Conservation (phyloP, 345 rosid species). For the Eucalyptus rudis region DNA sequence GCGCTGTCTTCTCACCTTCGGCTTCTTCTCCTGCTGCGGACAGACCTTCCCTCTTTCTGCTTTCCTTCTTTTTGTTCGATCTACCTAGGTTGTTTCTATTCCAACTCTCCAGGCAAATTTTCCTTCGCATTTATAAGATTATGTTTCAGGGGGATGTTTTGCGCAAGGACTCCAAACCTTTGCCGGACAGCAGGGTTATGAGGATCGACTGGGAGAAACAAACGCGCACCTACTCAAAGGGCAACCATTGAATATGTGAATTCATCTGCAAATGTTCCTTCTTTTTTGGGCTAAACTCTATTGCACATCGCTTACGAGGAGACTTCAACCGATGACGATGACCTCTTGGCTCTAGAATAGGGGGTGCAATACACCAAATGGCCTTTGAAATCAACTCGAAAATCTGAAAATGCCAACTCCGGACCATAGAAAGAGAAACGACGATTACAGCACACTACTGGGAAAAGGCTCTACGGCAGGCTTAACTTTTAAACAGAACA, state of each 20-base stretch:
- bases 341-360: neutral
- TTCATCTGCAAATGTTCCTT: neutral
- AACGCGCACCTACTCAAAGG: neutral
- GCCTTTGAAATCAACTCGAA: neutral
- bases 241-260: neutral
- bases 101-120: neutral
- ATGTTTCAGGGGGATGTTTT: neutral
- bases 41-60: neutral
- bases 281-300: neutral
- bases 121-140: neutral
- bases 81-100: neutral
- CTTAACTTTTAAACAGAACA: neutral
- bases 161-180: neutral
- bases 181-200: neutral
- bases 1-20: neutral
- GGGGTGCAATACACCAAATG: neutral
- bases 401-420: neutral
- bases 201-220: neutral
- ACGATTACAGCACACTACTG: neutral
- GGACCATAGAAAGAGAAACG: neutral
- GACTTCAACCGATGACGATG: neutral
- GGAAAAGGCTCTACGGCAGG: neutral
- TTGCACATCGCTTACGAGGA: neutral
- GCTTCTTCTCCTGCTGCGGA: neutral
- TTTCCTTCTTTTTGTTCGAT: neutral